These are phyloP conservation scores for Acrocalymma vagum DNA, from an alignment of 2,329 filamentous ascomycete genomes.

Conservation along the genomic window DNA sequence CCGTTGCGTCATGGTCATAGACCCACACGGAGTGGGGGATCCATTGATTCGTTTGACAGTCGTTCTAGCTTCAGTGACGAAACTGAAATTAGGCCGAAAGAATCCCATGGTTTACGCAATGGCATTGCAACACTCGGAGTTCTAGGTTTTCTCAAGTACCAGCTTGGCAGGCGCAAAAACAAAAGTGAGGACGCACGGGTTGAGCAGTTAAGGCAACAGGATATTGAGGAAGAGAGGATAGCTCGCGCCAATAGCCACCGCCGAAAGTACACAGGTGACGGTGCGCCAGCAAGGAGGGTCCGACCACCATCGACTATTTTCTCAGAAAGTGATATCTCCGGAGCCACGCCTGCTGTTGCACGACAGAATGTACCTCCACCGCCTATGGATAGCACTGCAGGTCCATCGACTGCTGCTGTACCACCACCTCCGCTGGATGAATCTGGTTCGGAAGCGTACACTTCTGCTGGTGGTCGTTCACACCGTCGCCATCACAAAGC, in stretches of 20 bases:
- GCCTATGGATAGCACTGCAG: constrained; percentile 34
- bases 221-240: constrained; percentile 61
- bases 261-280: constrained; percentile 76
- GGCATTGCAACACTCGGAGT: constrained; percentile 58
- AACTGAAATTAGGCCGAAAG: constrained; percentile 25
- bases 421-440: constrained; percentile 50
- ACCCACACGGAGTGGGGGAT: constrained; percentile 44
- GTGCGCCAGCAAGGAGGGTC: constrained; percentile 46
- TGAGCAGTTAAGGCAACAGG: constrained; percentile 60
- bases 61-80: constrained; percentile 48
- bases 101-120: constrained; percentile 50
- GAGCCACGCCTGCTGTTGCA: constrained; percentile 55
- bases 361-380: constrained; percentile 43
- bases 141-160: constrained; percentile 52
- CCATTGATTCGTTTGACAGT: constrained; percentile 51
- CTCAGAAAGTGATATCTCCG: constrained; percentile 52
- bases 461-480: constrained; percentile 45
- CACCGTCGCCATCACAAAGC: constrained; percentile 40
- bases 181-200: constrained; percentile 69
- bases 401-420: constrained; percentile 40
- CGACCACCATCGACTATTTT: constrained; percentile 50
- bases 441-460: constrained; percentile 50
- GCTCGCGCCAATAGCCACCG: constrained; percentile 61
- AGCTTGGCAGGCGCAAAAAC: constrained; percentile 61
- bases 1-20: constrained; percentile 39